phyloP scores from a whole-genome alignment of 805 yeast species.

The Hanseniaspora jakobsenii region DNA sequence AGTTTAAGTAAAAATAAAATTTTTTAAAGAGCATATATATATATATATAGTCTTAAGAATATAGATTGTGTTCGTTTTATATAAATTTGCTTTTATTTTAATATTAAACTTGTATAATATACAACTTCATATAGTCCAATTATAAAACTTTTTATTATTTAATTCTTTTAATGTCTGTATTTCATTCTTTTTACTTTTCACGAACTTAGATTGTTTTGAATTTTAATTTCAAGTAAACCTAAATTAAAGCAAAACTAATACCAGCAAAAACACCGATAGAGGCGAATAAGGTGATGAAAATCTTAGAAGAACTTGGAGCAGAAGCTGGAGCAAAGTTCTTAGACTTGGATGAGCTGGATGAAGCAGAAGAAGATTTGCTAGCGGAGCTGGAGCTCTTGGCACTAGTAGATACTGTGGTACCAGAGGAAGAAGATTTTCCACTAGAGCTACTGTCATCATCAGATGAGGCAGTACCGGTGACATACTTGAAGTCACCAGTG shows the following conservation, averaged over 20 bases:
- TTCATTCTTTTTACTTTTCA: no score
- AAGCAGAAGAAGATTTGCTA: conserved; percentile 15
- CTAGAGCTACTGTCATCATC: conserved; percentile 15
- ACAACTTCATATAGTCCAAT: no score
- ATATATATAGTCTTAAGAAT: no score
- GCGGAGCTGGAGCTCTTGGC: conserved; percentile 18
- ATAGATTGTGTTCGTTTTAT: no score
- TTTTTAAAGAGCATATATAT: no score
- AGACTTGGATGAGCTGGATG: conserved; percentile 22
- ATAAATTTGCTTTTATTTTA: no score
- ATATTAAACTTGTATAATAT: no score
- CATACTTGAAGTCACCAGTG: conserved; percentile 24
- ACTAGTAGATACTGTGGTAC: conserved; percentile 17
- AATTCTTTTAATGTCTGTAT: no score
- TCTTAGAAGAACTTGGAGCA: conserved; percentile 25
- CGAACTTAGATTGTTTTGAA: no score
- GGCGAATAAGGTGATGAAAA: conserved; percentile 25
- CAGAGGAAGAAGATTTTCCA: conserved; percentile 16
- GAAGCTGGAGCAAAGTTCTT: conserved; percentile 22
- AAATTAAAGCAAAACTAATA: conserved; percentile 30
- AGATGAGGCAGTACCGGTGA: conserved; percentile 18
- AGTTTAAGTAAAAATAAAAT: no score
- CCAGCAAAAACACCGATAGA: conserved; percentile 30
- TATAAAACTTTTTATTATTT: no score
- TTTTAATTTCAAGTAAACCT: no score